These are phyloP conservation scores for Ailanthus altissimus DNA, from an alignment of 345 rosid species.

Conservation along the genomic window DNA sequence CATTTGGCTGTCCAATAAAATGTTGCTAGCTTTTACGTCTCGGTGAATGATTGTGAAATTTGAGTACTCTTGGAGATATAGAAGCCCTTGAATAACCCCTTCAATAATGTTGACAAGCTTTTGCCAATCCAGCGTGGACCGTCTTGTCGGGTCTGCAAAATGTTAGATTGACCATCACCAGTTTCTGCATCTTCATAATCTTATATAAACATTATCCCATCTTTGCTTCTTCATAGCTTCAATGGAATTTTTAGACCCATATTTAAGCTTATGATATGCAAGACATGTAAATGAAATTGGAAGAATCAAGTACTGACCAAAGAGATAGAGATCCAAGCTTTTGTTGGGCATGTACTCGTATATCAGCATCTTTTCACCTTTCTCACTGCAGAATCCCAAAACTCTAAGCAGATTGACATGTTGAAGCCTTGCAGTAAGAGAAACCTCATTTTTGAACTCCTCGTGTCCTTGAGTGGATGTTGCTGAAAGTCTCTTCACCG, in stretches of 20 bases:
- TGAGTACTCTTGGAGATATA: slow-evolving; percentile 39
- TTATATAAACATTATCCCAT: too few species aligned
- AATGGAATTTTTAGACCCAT: too few species aligned
- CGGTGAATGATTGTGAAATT: slow-evolving; percentile 12
- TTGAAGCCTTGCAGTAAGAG: slow-evolving; percentile 42
- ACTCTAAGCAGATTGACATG: slow-evolving; percentile 42
- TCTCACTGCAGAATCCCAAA: slow-evolving; percentile 40
- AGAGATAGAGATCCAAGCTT: slow-evolving; percentile 41
- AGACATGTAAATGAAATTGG: too few species aligned
- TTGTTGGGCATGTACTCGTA: slow-evolving; percentile 44
- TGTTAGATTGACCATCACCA: too few species aligned
- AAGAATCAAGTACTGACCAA: slow-evolving; percentile 21
- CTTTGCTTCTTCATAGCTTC: too few species aligned
- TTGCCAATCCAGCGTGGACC: slow-evolving; percentile 16
- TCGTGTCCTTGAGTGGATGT: slow-evolving; percentile 42
- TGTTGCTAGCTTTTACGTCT: slow-evolving; percentile 7
- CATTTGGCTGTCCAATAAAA: slow-evolving; percentile 40
- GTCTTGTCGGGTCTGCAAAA: slow-evolving; percentile 14
- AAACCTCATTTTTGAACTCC: slow-evolving; percentile 47
- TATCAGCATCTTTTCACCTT: slow-evolving; percentile 42
- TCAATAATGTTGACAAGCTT: slow-evolving; percentile 20
- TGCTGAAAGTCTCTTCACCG: slow-evolving; percentile 47
- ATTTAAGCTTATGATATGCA: too few species aligned
- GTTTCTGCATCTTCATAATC: too few species aligned
- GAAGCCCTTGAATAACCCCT: slow-evolving; percentile 34